Evolutionary conservation across 257 asterid species (phyloP).

Genomic region (Solanum verrucosum): DNA sequence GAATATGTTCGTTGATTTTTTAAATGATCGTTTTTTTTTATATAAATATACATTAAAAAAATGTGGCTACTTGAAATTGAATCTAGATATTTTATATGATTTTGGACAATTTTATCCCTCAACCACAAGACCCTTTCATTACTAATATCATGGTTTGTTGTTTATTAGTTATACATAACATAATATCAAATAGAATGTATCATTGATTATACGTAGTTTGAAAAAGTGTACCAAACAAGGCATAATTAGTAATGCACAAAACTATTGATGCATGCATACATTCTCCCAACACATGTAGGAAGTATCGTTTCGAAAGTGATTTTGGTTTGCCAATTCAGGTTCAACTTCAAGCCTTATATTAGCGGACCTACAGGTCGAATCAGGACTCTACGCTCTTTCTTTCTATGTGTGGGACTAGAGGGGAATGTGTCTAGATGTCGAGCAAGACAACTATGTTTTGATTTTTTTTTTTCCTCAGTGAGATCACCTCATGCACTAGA

Average conservation of each 20-base stretch:
- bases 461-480: not conserved
- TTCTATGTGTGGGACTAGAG: not conserved
- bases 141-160: not conserved
- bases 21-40: no score
- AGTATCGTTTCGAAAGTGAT: not conserved
- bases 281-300: not conserved
- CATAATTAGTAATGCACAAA: not conserved
- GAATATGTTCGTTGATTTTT: no score
- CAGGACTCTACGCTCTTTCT: not conserved
- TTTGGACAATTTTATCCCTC: not conserved
- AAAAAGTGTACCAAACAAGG: not conserved
- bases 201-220: not conserved
- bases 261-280: not conserved
- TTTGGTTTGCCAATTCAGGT: not conserved
- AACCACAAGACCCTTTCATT: not conserved
- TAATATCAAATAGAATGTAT: no score
- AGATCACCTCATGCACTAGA: not conserved
- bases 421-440: fast-evolving
- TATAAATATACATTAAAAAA: no score
- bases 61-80: not conserved
- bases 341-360: no score
- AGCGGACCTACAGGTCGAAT: not conserved
- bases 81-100: not conserved
- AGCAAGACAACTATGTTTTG: not conserved
- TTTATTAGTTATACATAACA: not conserved